Percentiles rank a stretch among this genome's conserved stretches.
phyloP scores from a whole-genome alignment of 2,329 filamentous ascomycete species.

The Arthrobotrys pseudoclavata region DNA sequence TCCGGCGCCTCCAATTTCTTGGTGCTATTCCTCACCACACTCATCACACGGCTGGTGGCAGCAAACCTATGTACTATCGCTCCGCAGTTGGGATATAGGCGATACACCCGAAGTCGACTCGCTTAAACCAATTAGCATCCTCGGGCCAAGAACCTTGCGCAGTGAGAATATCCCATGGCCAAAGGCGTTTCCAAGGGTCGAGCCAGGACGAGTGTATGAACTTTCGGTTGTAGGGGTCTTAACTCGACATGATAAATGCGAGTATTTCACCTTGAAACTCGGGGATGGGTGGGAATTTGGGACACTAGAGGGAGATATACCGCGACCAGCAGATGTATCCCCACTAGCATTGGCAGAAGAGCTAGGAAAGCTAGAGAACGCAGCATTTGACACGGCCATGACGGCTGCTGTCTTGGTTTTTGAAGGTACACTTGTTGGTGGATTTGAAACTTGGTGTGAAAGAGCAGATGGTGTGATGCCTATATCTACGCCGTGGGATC shows the following conservation, averaged over 20 bases:
- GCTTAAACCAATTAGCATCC: background rate
- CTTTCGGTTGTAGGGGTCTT: slow-evolving; percentile 25
- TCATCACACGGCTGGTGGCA: slow-evolving; percentile 41
- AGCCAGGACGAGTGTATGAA: slow-evolving; percentile 16
- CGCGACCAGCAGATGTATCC: background rate
- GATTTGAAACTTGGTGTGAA: slow-evolving; percentile 20
- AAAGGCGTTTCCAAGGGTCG: slow-evolving; percentile 22
- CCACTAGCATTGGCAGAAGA: background rate
- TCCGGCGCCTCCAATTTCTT: slow-evolving; percentile 39
- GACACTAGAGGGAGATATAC: background rate
- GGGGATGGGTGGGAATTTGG: background rate
- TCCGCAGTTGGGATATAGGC: slow-evolving; percentile 3
- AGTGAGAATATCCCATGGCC: slow-evolving; percentile 52
- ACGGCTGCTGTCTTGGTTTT: slow-evolving; percentile 7
- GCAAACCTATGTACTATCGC: slow-evolving; percentile 32
- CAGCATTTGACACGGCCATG: background rate
- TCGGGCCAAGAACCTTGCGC: slow-evolving; percentile 3
- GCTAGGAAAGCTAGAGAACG: background rate
- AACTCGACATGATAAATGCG: slow-evolving; percentile 4
- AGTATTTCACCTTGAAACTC: background rate
- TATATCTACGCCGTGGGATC: slow-evolving; percentile 38
- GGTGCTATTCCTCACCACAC: slow-evolving; percentile 42
- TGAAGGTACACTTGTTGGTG: slow-evolving; percentile 17
- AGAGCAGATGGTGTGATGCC: slow-evolving; percentile 24
- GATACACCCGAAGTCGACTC: background rate